These are phyloP conservation scores for Bombardia bombarda DNA, from an alignment of 495 filamentous ascomycete genomes.

Conservation along the genomic window DNA sequence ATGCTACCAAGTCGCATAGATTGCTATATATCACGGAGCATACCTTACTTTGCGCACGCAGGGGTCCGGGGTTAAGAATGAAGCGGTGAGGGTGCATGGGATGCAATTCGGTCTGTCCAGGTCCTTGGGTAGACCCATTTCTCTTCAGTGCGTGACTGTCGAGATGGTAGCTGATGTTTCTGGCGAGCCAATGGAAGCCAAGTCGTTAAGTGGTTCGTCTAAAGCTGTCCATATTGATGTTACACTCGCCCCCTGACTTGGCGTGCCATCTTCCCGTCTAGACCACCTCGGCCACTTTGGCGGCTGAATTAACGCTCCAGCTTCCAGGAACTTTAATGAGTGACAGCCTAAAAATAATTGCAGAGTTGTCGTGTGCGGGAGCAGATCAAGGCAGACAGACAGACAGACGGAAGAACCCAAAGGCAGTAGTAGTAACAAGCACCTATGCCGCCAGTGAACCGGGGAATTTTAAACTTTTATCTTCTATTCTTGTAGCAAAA, in stretches of 20 bases:
- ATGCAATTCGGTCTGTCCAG: too few relatives aligned
- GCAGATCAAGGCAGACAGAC: neutral
- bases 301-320: neutral
- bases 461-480: too few relatives aligned
- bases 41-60: too few relatives aligned
- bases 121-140: too few relatives aligned
- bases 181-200: conserved; percentile 4
- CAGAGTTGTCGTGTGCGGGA: neutral
- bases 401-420: neutral
- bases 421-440: too few relatives aligned
- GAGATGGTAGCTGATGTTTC: neutral
- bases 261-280: neutral
- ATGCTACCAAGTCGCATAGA: conserved; percentile 4
- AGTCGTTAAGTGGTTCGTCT: too few relatives aligned
- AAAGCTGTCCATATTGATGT: neutral
- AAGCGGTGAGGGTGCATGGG: too few relatives aligned
- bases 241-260: neutral
- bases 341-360: neutral
- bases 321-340: neutral
- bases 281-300: neutral
- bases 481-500: too few relatives aligned
- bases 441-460: too few relatives aligned
- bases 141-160: neutral
- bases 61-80: too few relatives aligned
- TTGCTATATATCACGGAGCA: conserved; percentile 22